Conservation (phyloP, 148 eudicot genomes). For the Drosera capensis region DNA sequence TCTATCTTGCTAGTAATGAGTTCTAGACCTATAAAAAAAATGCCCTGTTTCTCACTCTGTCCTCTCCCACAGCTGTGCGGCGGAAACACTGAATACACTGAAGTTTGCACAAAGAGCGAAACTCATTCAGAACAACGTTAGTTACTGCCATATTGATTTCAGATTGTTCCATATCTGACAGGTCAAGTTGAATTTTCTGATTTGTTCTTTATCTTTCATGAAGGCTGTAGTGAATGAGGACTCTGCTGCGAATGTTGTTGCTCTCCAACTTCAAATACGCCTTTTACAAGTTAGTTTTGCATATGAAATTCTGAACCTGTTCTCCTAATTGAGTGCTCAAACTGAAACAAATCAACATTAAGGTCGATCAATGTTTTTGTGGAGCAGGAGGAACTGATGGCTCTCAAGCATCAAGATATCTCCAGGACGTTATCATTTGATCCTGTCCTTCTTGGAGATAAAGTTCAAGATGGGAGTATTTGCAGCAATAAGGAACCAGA, state of each 20-base stretch:
- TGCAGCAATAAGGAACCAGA: slow-evolving; percentile 15
- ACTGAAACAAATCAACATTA: not conserved
- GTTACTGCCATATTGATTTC: slow-evolving; percentile 3
- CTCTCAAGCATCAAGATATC: slow-evolving; percentile 51
- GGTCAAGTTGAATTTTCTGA: slow-evolving; percentile 1
- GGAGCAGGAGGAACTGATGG: slow-evolving; percentile 73
- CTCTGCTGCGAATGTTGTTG: slow-evolving; percentile 71
- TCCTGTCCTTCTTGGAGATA: slow-evolving; percentile 10
- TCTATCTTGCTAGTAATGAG: not conserved
- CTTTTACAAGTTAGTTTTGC: slow-evolving; percentile 43
- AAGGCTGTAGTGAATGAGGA: slow-evolving; percentile 69
- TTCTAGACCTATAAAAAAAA: not conserved
- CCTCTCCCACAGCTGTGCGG: slow-evolving; percentile 31
- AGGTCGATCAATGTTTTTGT: slow-evolving; percentile 7
- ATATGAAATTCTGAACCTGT: slow-evolving; percentile 2
- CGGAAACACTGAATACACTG: slow-evolving; percentile 54
- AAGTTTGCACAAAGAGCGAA: slow-evolving; percentile 79
- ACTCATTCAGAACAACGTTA: slow-evolving; percentile 73
- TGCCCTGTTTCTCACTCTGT: not conserved
- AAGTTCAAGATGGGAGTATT: slow-evolving; percentile 16
- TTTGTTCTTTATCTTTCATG: slow-evolving; percentile 1
- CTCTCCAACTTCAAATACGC: slow-evolving; percentile 61
- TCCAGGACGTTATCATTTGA: slow-evolving; percentile 57
- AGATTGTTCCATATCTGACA: not conserved
- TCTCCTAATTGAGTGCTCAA: not conserved